Base-by-base conservation (phyloP, 306 rosid species). In the Pyrus bretschneideri region DNA sequence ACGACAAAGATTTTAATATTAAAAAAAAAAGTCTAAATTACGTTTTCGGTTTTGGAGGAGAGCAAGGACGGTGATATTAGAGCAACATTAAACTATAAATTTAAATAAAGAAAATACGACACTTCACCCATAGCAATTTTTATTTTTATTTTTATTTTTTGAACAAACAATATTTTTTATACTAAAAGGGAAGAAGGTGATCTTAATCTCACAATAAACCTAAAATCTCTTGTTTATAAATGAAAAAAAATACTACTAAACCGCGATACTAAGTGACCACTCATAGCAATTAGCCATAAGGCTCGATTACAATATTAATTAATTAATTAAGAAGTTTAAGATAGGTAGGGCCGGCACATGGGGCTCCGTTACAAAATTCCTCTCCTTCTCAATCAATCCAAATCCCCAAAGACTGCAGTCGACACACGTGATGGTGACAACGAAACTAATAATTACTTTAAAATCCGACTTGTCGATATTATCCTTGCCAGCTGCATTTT, bases 391-490 rank as follows among this genome's bases (percentile, higher is more conserved):
- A 12, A 23, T 14, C 65, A 38, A 38, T 38, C 42, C 42, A 60
- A 9, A 29, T 52, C 13, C 65, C 31, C 14, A 3, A 58, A 38
- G 57, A 17, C 42, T 15, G 76, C 67, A 22, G 13, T 23, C 25
- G 29, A 71, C 82, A 62, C 72, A 63, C 55, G 73, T 73, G 79
- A 77, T 77, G 76, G 58, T 67, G 71, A 66, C 67, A 44, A 35
- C 25, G 33, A 58, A 25, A 6, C 59, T n/a, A 5, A 45, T 23
- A 31, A 64, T 64, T 12, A n/a, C 42, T 35, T 42, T 64, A 9
- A 30, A 71, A 44, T 66, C 66, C 13, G 12, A 66, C 54, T 31
- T 69, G 82, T 78, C 69, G 63, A 44, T 78, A 29, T 29, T 74
- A 69, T 78, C 82, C 51, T 72, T 42, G 3, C 66, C 66, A 11